Evolutionary conservation across 176 grass and related monocot species (phyloP).

Genomic region (Puya raimondii): DNA sequence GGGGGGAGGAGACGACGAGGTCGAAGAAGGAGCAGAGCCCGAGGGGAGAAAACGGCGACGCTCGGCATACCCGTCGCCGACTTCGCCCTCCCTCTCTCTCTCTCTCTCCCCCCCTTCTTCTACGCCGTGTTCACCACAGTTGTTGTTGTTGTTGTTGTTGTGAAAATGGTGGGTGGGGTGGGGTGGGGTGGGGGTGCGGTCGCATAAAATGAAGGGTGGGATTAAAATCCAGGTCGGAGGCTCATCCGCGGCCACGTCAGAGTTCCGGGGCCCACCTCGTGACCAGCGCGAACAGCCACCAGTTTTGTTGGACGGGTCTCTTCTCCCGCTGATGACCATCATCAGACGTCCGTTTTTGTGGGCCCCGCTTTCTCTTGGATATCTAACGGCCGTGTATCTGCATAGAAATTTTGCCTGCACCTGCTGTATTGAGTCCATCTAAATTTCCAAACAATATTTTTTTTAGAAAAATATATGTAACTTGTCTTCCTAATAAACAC

Average conservation of each 20-base stretch:
- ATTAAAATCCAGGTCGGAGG: background rate
- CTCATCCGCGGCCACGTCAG: background rate
- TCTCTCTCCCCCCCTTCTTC: background rate
- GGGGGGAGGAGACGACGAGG: background rate
- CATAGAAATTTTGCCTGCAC: too few species aligned
- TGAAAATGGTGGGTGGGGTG: background rate
- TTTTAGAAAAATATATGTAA: too few species aligned
- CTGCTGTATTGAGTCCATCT: too few species aligned
- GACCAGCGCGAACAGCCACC: background rate
- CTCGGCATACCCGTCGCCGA: slow-evolving; percentile 26
- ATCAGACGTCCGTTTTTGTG: background rate
- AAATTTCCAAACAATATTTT: too few species aligned
- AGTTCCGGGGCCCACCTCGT: background rate
- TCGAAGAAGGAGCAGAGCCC: slow-evolving; percentile 17
- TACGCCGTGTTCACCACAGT: background rate
- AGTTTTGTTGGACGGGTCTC: background rate
- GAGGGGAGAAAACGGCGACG: slow-evolving; percentile 14
- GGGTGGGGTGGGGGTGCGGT: background rate
- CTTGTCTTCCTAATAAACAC: too few species aligned
- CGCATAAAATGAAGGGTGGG: background rate
- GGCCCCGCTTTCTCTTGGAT: too few species aligned
- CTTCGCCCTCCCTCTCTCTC: background rate
- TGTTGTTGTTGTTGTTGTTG: background rate
- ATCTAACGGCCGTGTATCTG: too few species aligned
- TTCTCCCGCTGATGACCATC: background rate